These are phyloP conservation scores for Populus hybrid DNA, from an alignment of 441 rosid genomes.

Conservation along the genomic window DNA sequence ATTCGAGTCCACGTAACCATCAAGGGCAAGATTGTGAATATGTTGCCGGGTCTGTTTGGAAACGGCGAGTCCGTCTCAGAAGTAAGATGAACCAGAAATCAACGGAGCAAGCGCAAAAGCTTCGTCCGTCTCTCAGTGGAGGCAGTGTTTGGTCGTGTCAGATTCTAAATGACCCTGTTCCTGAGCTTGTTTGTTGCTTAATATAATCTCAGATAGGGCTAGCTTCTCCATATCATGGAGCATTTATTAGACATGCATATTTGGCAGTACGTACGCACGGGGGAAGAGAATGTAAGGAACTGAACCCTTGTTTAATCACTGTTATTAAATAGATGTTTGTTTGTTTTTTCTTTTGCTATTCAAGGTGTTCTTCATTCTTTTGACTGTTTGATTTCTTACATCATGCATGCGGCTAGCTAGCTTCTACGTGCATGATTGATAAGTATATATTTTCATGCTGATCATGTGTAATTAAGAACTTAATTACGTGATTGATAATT, in stretches of 20 bases:
- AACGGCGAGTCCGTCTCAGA: constrained; percentile 19
- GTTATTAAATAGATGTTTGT: too few relatives aligned
- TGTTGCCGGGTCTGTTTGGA: neutral
- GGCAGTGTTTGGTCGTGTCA: neutral
- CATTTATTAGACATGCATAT: neutral
- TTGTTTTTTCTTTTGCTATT: neutral
- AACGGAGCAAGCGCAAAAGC: neutral
- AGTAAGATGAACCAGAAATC: neutral
- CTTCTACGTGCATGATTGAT: neutral
- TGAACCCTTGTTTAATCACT: neutral
- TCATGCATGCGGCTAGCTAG: neutral
- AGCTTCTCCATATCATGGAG: neutral
- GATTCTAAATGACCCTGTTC: neutral
- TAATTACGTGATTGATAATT: too few relatives aligned
- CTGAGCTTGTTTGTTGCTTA: neutral
- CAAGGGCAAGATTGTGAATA: neutral
- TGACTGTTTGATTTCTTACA: neutral
- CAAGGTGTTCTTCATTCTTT: neutral
- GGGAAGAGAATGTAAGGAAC: neutral
- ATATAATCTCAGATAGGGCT: neutral
- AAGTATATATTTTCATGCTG: neutral
- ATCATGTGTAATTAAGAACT: too few relatives aligned
- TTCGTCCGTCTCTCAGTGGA: neutral
- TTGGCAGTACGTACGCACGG: neutral
- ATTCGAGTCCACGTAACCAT: neutral